Evolutionary conservation across 805 yeast genomes (phyloP).

Genomic region (Metschnikowia lachancei): DNA sequence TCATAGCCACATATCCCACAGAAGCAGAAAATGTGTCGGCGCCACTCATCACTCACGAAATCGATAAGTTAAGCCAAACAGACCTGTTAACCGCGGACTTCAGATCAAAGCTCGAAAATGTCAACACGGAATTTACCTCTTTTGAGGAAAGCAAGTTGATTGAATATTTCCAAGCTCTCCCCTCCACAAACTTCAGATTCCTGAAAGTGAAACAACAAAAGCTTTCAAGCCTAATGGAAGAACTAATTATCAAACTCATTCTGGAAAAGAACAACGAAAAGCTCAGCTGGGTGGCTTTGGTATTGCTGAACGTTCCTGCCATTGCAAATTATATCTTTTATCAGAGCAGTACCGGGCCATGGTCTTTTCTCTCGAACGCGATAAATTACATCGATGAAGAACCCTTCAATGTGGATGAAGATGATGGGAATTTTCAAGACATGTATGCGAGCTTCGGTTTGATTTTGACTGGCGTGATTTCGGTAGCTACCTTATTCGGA

Average conservation of each 20-base stretch:
- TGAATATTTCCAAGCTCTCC: slow-evolving; percentile 26
- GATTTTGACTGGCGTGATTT: slow-evolving; percentile 38
- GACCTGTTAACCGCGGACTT: slow-evolving; percentile 20
- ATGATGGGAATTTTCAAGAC: slow-evolving; percentile 62
- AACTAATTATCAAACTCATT: slow-evolving; percentile 11
- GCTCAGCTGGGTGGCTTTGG: slow-evolving; percentile 25
- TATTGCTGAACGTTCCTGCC: slow-evolving; percentile 15
- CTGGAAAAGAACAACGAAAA: slow-evolving; percentile 24
- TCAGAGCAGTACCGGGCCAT: slow-evolving; percentile 16
- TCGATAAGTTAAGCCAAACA: slow-evolving; percentile 23
- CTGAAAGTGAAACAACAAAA: slow-evolving; percentile 22
- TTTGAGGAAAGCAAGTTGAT: slow-evolving; percentile 39
- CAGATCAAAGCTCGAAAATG: slow-evolving; percentile 30
- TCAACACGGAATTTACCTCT: slow-evolving; percentile 40
- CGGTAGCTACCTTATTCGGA: slow-evolving; percentile 26
- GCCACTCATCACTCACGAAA: slow-evolving; percentile 28
- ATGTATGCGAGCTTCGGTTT: slow-evolving; percentile 67
- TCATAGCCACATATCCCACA: slow-evolving; percentile 27
- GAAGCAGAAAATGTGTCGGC: slow-evolving; percentile 25
- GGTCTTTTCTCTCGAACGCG: slow-evolving; percentile 24
- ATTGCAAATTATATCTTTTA: slow-evolving; percentile 18
- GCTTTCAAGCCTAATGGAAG: slow-evolving; percentile 20
- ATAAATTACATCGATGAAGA: slow-evolving; percentile 21
- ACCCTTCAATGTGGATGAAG: slow-evolving; percentile 39
- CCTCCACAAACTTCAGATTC: slow-evolving; percentile 13